Conservation (phyloP, 2,329 filamentous ascomycete species). For the Tetracladium maxilliforme region DNA sequence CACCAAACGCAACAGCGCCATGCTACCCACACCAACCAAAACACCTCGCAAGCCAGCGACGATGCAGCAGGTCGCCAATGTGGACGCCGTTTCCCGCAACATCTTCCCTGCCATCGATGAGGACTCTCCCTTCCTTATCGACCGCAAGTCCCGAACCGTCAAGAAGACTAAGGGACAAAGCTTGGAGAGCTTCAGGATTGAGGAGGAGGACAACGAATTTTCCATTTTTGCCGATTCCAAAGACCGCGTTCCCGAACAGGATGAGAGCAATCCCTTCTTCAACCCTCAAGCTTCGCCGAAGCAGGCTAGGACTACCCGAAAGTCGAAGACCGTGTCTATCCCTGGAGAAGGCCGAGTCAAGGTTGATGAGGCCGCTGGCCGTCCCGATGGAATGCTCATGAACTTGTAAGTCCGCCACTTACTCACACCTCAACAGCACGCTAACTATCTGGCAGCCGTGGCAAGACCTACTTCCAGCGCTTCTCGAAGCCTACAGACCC, state of each 20-base stretch:
- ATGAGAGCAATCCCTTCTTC: conserved; percentile 62
- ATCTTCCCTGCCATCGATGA: conserved; percentile 47
- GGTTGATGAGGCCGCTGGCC: conserved; percentile 46
- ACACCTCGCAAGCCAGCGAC: conserved; percentile 46
- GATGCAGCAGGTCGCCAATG: conserved; percentile 32
- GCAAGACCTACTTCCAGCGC: conserved; percentile 64
- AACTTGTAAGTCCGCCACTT: conserved; percentile 53
- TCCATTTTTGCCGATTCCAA: conserved; percentile 67
- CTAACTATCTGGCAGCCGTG: conserved; percentile 41
- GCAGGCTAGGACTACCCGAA: conserved; percentile 33
- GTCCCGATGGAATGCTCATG: conserved; percentile 61
- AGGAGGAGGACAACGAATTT: conserved; percentile 39
- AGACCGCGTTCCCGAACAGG: conserved; percentile 57
- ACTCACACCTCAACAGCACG: conserved; percentile 2
- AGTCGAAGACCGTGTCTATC: conserved; percentile 34
- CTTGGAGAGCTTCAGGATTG: conserved; percentile 41
- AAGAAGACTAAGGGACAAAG: conserved; percentile 41
- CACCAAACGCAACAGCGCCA: conserved; percentile 20
- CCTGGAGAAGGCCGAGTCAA: conserved; percentile 41
- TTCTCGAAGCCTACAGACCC: conserved; percentile 36
- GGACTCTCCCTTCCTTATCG: no score
- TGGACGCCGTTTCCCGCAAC: conserved; percentile 41
- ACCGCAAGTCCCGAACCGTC: conserved; percentile 34
- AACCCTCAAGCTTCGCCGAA: conserved; percentile 15
- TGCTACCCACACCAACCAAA: conserved; percentile 68